Base-by-base conservation (phyloP, 2,329 filamentous ascomycete genomes). In the Epichloe baconii region DNA sequence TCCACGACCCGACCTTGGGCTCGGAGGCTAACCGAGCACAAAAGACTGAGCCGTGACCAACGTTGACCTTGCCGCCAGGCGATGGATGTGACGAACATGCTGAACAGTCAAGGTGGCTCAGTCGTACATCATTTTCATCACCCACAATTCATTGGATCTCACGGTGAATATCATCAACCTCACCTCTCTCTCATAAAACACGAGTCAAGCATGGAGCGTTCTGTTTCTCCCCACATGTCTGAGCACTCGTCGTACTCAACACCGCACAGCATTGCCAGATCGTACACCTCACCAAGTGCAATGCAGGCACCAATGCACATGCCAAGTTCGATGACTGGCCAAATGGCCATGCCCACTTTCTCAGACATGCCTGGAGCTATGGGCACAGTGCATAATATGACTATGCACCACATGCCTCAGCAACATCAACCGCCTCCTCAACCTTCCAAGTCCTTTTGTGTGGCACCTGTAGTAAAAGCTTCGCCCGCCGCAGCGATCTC, bases 401-500 rank as follows among this genome's bases (percentile, higher is more conserved):
- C 63, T 43, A 65, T 69, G 59, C 65, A 67, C 35, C 67, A 71
- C 43, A 65, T 69, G 58, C 60, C 55, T 26, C 65, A 64, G 49
- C 64, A 63, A 26, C 59, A 61, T 5, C 64, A 68, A 48, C 54
- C 61, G 19, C 59, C 62, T 3, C 63, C 67, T 49, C 65, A 66
- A 17, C 68, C 73, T 1, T 61, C 67, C 11, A 80, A 96, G 70
- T 83, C 87, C 1, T 96, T 93, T 84, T 88, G 21, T 98, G 93
- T 71, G 86, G 82, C 56, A 91, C 86, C 3, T 98, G 93, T 66
- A 79, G 78, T 52, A 97, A 97, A 69, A 86, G 85, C 23, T 98
- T 98, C 66, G 93, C 93, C 49, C 77, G 93, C 62, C 79, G 93
- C 57, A 97, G 91, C 69, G 93, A 98, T 71, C 80, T 97, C 48